Evolutionary conservation across 164 flowering plant genomes (phyloP), one percentile per base, ranked within the genome.

Genomic region (Warburgia ugandensis): DNA sequence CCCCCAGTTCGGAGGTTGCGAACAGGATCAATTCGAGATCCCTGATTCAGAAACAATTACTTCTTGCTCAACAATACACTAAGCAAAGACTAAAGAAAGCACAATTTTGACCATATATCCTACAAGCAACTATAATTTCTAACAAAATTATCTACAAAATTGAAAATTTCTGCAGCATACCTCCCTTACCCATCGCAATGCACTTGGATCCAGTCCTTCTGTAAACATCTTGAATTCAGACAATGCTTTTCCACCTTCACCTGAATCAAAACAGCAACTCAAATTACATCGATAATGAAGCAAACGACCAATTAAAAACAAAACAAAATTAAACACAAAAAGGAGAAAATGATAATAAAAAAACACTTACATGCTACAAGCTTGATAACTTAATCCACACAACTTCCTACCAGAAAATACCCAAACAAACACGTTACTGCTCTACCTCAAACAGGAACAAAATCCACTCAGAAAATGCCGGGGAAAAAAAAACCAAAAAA

Each of bases 151-250:
- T n/a, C n/a, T n/a, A n/a, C n/a, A n/a, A n/a, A n/a, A n/a, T n/a
- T n/a, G n/a, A n/a, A n/a, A n/a, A n/a, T 22, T 64, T 76, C 36
- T 62, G 63, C 58, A 61, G 64, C 21, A 52, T 46, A 73, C 80
- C 75, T 73, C 68, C 35, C 59, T 58, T 33, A 64, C 75, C 80
- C 80, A 76, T 39, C 62, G 65, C 29, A 76, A 60, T 20, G 73
- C 72, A 51, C 55, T 66, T 9, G 41, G 67, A 55, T 76, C 75
- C n/a, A 76, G 72, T 1, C 80, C 80, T 56, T 76, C 70, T 8
- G 77, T 76, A 31, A 76, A 76, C 80, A 76, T 76, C 16, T 13
- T 52, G n/a, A n/a, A n/a, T n/a, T n/a, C n/a, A n/a, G n/a, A n/a
- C n/a, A n/a, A 38, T 33, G 8, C 19, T 1, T 22, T 17, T 31